Percentiles rank a stretch among this genome's conserved stretches.
Evolutionary conservation across 2,329 filamentous ascomycete genomes (phyloP).

Genomic region (Diaporthe citrichinensis): DNA sequence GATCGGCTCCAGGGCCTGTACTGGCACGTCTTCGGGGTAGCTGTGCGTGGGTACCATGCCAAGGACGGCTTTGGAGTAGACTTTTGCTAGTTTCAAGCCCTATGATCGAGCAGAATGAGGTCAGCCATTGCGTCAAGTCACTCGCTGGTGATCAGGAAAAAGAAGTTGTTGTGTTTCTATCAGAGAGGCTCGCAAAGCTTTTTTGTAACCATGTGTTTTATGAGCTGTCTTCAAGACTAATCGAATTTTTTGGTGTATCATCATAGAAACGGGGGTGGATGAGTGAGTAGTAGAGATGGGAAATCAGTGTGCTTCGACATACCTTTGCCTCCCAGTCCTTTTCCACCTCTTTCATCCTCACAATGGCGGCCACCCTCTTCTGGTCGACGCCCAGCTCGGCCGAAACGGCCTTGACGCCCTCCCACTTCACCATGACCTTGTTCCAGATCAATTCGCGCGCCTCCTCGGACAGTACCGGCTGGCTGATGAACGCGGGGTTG

Average conservation of each 20-base stretch:
- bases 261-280: slow-evolving; percentile 57
- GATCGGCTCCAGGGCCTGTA: slow-evolving; percentile 69
- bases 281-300: not conserved
- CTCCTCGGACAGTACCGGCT: slow-evolving; percentile 80
- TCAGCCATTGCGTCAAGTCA: slow-evolving; percentile 43
- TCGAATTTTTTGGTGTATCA: slow-evolving; percentile 84
- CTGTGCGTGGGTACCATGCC: slow-evolving; percentile 84
- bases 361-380: slow-evolving; percentile 86
- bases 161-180: slow-evolving; percentile 51
- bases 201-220: slow-evolving; percentile 83
- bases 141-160: slow-evolving; percentile 39
- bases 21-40: slow-evolving; percentile 63
- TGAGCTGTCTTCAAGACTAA: slow-evolving; percentile 98
- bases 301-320: slow-evolving; percentile 56
- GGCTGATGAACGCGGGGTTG: slow-evolving; percentile 79
- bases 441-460: slow-evolving; percentile 81
- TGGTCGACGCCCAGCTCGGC: slow-evolving; percentile 85
- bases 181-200: slow-evolving; percentile 84
- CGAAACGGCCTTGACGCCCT: slow-evolving; percentile 82
- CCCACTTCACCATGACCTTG: slow-evolving; percentile 74
- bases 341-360: slow-evolving; percentile 88
- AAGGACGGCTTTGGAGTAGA: slow-evolving; percentile 83
- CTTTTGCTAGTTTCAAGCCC: slow-evolving; percentile 82
- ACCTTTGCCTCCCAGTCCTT: slow-evolving; percentile 83
- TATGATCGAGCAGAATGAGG: slow-evolving; percentile 53